Evolutionary conservation across 768 basidiomycete genomes (phyloP), one percentile per base, ranked within the genome.

Genomic region (Podaxis sp.): DNA sequence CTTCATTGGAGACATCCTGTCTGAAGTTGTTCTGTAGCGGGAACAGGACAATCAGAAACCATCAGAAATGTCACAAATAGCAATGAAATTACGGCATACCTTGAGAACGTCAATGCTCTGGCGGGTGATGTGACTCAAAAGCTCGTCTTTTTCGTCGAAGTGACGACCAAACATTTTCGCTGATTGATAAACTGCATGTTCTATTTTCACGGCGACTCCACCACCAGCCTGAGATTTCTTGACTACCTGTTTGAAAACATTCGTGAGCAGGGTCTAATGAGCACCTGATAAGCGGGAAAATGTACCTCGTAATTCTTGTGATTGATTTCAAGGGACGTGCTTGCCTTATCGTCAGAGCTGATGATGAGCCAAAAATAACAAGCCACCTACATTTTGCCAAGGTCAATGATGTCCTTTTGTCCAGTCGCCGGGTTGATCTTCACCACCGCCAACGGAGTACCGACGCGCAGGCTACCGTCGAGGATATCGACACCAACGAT

Each of bases 171-270:
- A 98, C 87, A 94, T 90, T 76, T 95, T 96, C 29, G 94, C 88
- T 25, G 91, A 90, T 76, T 98, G 91, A 74, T 98, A 95, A 11
- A 96, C 90, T 3, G 95, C 96, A 73, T 96, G 92, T 74, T 98
- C 97, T 64, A 98, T 98, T 83, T 98, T 99, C 68, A 98, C 92
- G 0, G 97, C 96, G 13, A 98, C 96, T 70, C 97, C 96, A 53
- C 84, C 96, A 69, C 94, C 96, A n/a, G 93, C 88, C 74, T 98
- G 94, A 2, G 88, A 81, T 76, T 93, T 96, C 80, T 97, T 98
- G 68, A 98, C 85, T 27, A 93, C 80, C 92, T 94, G 68, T 19
- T 69, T 49, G 52, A 59, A 57, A 57, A 37, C 55, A n/a, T 37
- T 29, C 55, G 55, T 33, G 25, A 53, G 24, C 38, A 53, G 37